A percentile compares a stretch with the other conserved stretches of the same genome.
Evolutionary conservation across 305 asterid genomes (phyloP).

Genomic region (Fraxinus velutina): DNA sequence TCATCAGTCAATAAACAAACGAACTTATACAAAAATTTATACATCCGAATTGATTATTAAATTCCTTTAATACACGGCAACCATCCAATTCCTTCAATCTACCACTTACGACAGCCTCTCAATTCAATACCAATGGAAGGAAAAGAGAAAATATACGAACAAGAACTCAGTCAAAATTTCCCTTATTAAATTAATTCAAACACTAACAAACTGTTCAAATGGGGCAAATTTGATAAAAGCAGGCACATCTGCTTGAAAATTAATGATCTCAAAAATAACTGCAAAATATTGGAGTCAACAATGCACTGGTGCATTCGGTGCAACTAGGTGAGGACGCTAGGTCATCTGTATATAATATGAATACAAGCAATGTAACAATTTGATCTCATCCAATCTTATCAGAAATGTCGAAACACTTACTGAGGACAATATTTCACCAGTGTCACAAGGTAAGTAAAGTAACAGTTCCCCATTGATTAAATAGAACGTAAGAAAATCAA

Average conservation of each 20-base stretch:
- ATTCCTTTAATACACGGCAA: background rate
- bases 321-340: background rate
- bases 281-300: background rate
- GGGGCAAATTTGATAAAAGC: background rate
- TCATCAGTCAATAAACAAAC: background rate
- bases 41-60: background rate
- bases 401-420: background rate
- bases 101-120: constrained; percentile 3
- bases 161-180: background rate
- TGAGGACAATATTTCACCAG: background rate
- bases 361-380: background rate
- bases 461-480: background rate
- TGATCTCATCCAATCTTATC: background rate
- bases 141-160: background rate
- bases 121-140: background rate
- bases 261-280: constrained; percentile 5
- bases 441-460: background rate
- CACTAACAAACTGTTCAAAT: constrained; percentile 11
- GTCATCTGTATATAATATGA: background rate
- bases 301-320: background rate
- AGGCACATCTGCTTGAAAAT: background rate
- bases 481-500: background rate
- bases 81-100: background rate
- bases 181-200: background rate
- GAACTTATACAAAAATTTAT: background rate